These are phyloP conservation scores for Vigna reflexopilosa DNA, from an alignment of 306 rosid genomes.

Conservation along the genomic window DNA sequence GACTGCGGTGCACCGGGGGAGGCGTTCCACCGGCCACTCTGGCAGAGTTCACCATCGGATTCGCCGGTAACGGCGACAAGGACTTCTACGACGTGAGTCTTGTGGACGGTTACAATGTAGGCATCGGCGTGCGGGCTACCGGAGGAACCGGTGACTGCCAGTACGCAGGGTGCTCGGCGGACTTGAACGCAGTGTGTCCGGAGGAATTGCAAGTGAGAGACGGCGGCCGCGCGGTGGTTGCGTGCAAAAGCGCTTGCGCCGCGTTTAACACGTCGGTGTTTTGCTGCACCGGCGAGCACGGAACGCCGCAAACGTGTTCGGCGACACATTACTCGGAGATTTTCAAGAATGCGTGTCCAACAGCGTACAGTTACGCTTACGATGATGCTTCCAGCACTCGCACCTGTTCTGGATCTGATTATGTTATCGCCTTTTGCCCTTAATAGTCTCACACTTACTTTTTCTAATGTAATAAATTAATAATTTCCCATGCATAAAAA, in stretches of 20 bases:
- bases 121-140: slow-evolving; percentile 68
- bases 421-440: slow-evolving; percentile 58
- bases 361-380: slow-evolving; percentile 90
- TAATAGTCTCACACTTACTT: not conserved
- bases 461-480: no score
- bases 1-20: slow-evolving; percentile 57
- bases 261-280: slow-evolving; percentile 71
- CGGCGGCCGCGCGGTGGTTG: slow-evolving; percentile 57
- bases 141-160: slow-evolving; percentile 87
- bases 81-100: slow-evolving; percentile 92
- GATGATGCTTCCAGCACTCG: slow-evolving; percentile 91
- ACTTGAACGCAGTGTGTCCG: slow-evolving; percentile 69
- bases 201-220: slow-evolving; percentile 58
- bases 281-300: slow-evolving; percentile 81
- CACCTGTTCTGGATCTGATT: slow-evolving; percentile 78
- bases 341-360: slow-evolving; percentile 88
- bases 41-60: slow-evolving; percentile 71
- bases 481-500: no score
- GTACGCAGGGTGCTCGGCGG: slow-evolving; percentile 79
- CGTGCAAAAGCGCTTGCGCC: slow-evolving; percentile 88
- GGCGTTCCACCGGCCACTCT: slow-evolving; percentile 75
- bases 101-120: slow-evolving; percentile 92
- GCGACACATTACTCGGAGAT: slow-evolving; percentile 74
- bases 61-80: slow-evolving; percentile 29
- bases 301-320: slow-evolving; percentile 77